A percentile compares a stretch with the other conserved stretches of the same genome.
Conservation (phyloP, 306 rosid species). For the Pyrus bretschneideri region DNA sequence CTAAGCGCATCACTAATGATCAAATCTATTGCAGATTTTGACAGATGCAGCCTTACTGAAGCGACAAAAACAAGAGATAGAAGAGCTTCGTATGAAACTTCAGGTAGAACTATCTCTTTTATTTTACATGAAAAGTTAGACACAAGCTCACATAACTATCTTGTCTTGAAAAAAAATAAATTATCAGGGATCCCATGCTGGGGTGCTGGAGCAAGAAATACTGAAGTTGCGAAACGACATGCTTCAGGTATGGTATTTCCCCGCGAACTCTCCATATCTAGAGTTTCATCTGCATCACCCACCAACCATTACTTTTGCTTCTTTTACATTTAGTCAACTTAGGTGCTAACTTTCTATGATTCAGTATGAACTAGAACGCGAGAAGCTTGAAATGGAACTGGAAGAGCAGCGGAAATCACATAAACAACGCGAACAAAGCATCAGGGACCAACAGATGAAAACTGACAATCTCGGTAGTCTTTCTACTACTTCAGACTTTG, state of each 20-base stretch:
- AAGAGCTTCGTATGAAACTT: conserved; percentile 78
- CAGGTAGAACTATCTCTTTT: conserved; percentile 43
- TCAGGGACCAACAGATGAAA: conserved; percentile 59
- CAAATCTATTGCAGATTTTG: conserved; percentile 51
- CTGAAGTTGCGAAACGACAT: conserved; percentile 83
- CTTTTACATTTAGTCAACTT: not conserved
- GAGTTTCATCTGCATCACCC: conserved; percentile 3
- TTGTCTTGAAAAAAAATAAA: not conserved
- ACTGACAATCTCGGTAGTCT: conserved; percentile 42
- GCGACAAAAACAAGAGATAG: conserved; percentile 90
- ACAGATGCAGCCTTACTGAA: conserved; percentile 89
- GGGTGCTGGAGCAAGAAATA: conserved; percentile 83
- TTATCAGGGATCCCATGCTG: conserved; percentile 85
- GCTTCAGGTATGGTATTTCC: conserved; percentile 52
- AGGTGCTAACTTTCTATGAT: conserved; percentile 22
- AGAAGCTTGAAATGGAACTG: conserved; percentile 73
- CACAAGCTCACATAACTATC: conserved; percentile 1
- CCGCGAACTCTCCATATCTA: not conserved
- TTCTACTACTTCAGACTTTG: conserved; percentile 40
- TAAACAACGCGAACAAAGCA: conserved; percentile 49
- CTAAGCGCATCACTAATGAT: not conserved
- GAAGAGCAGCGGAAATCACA: conserved; percentile 78
- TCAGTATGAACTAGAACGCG: conserved; percentile 86
- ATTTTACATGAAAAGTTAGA: not conserved
- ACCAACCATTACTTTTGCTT: conserved; percentile 4